phyloP scores from a whole-genome alignment of 192 early-diverging fungal species.

The Umbelopsis isabellina region DNA sequence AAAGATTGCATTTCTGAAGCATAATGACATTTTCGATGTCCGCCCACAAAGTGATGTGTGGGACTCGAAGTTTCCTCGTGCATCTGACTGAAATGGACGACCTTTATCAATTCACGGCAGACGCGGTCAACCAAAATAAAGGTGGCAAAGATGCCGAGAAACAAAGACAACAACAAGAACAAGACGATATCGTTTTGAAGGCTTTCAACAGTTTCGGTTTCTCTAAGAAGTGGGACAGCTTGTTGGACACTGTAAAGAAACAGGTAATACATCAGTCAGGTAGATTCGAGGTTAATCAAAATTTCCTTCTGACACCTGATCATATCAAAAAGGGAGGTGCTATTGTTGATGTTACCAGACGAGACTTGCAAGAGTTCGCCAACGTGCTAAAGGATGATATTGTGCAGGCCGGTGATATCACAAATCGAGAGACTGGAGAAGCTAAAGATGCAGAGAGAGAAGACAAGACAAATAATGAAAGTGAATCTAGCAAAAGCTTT shows the following conservation, averaged over 20 bases:
- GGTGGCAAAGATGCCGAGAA: neutral
- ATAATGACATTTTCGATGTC: too few species aligned
- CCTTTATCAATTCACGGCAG: constrained; percentile 38
- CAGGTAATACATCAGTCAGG: constrained; percentile 24
- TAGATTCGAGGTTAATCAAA: neutral
- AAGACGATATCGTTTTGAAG: constrained; percentile 37
- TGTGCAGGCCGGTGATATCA: constrained; percentile 28
- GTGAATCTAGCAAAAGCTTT: constrained; percentile 24
- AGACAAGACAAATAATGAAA: constrained; percentile 26
- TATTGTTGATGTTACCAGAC: constrained; percentile 54
- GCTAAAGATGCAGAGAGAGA: constrained; percentile 31
- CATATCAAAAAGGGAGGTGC: constrained; percentile 32
- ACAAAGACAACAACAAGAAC: constrained; percentile 8
- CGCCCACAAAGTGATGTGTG: too few species aligned
- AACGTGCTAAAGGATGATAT: constrained; percentile 49
- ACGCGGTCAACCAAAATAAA: constrained; percentile 32
- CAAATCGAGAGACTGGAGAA: constrained; percentile 26
- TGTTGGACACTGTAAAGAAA: constrained; percentile 39
- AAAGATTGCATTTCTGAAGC: too few species aligned
- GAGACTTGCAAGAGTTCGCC: constrained; percentile 54
- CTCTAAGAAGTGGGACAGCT: constrained; percentile 24
- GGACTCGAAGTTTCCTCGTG: too few species aligned
- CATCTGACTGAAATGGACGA: constrained; percentile 31
- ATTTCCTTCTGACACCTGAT: neutral
- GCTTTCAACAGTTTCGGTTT: constrained; percentile 36